Evolutionary conservation across 495 filamentous ascomycete species (phyloP).

Genomic region (Chaetomium tenue): DNA sequence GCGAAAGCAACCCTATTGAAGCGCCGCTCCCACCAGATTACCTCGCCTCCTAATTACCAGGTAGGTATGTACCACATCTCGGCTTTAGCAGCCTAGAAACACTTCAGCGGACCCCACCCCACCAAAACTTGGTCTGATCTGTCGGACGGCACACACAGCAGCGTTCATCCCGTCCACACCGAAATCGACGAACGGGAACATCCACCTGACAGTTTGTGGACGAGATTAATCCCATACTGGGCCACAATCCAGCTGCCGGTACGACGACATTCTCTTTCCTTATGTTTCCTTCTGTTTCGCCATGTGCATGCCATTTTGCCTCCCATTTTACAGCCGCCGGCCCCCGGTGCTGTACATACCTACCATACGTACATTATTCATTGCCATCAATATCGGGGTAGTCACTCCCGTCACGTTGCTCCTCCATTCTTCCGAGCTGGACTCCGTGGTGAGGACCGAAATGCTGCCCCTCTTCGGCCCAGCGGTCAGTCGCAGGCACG

Average conservation of each 20-base stretch:
- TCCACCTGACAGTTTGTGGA: constrained; percentile 14
- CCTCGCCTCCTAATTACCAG: neutral
- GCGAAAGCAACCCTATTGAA: neutral
- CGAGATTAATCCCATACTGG: neutral
- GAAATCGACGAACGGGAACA: constrained; percentile 6
- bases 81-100: neutral
- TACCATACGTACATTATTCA: neutral
- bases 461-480: constrained; percentile 7
- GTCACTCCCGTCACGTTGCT: neutral
- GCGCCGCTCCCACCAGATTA: neutral
- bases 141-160: neutral
- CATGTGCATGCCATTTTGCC: neutral
- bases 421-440: neutral
- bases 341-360: no score
- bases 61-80: no score
- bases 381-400: neutral
- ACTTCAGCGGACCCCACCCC: constrained; percentile 16
- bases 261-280: constrained; percentile 8
- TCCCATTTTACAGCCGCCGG: neutral
- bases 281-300: neutral
- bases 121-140: constrained; percentile 13
- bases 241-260: neutral
- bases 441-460: neutral
- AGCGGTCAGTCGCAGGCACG: constrained; percentile 11
- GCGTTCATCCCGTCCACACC: constrained; percentile 3